Base-by-base conservation (phyloP, 1,284 basidiomycete species). In the Retiboletus fuscus region DNA sequence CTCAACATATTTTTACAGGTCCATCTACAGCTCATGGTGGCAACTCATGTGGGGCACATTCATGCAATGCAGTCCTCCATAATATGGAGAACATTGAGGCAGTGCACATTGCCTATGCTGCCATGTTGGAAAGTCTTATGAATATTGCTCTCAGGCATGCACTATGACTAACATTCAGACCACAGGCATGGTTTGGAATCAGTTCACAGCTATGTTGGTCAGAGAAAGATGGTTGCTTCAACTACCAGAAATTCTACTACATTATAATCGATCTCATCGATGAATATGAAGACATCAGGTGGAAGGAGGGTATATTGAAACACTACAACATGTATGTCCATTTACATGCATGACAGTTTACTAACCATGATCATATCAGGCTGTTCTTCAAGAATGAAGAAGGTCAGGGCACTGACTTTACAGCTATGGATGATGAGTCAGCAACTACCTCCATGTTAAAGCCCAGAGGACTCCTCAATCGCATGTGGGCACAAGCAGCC, bases 371-470 rank as follows among this genome's bases (percentile, higher is more conserved):
- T 16, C 15, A 24, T 24, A 8, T 15, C 51, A 65, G 61, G 58
- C 64, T 66, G 20, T 64, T 66, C 22, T 66, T 66, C 28, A 66
- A 7, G 41, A 30, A 66, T 3, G 61, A 66, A 44, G 60, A 66
- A 20, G 64, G 64, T 12, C 11, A 11, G 22, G 22, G 11, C 1
- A 15, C 22, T 30, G 41, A 66, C 26, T 66, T 64, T 6, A 43
- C 5, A 3, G 22, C 64, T 30, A 44, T 30, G 28, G 60, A 64
- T 3, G 7, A 44, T 1, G 28, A 41, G 15, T 7, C 20, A 26
- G 39, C 20, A 6, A 10, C 16, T 15, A 55, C 3, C 16, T 20
- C 8, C 1, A n/a, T 26, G 34, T 8, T 8, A 34, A 34, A 34
- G 8, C 8, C 34, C 34, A 8, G 34, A 34, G 34, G 34, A 34